phyloP scores from a whole-genome alignment of 208 protist species.

The Crithidia bombi region DNA sequence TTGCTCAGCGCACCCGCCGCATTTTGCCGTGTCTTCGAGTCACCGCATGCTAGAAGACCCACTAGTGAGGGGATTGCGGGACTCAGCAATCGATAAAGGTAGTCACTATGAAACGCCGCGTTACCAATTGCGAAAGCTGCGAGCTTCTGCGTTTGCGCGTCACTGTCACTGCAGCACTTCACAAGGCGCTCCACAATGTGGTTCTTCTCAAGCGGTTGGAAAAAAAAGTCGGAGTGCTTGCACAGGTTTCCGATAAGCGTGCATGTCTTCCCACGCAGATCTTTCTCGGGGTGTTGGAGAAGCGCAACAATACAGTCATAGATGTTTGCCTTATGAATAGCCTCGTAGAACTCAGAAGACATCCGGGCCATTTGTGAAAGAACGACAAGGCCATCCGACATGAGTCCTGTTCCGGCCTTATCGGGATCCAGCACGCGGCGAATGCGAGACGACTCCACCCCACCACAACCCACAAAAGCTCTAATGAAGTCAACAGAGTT shows the following conservation, averaged over 20 bases:
- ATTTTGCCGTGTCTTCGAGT: constrained; percentile 96
- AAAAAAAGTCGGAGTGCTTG: constrained; percentile 94
- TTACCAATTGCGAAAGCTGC: constrained; percentile 97
- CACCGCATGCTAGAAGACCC: constrained; percentile 69
- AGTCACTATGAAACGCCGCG: constrained; percentile 92
- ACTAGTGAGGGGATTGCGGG: constrained; percentile 82
- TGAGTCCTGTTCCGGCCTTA: constrained; percentile 67
- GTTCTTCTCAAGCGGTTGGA: constrained; percentile 76
- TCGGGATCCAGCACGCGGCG: constrained; percentile 74
- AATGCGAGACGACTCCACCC: constrained; percentile 73
- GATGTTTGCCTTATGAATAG: constrained; percentile 84
- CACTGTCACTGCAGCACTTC: constrained; percentile 80
- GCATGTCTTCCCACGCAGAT: constrained; percentile 92
- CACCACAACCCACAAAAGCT: constrained; percentile 88
- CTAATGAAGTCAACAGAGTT: constrained; percentile 76
- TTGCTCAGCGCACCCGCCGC: constrained; percentile 95
- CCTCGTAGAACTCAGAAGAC: constrained; percentile 86
- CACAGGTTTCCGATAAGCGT: constrained; percentile 95
- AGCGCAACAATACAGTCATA: constrained; percentile 71
- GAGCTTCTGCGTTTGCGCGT: constrained; percentile 92
- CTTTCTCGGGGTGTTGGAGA: constrained; percentile 71
- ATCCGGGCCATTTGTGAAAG: constrained; percentile 91
- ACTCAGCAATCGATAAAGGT: constrained; percentile 83
- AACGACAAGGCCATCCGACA: constrained; percentile 90
- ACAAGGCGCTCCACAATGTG: constrained; percentile 80